A percentile compares a stretch with the other conserved stretches of the same genome.
Evolutionary conservation across 352 stramenopile genomes (phyloP).

Genomic region (Phytophthora pseudosyringae): DNA sequence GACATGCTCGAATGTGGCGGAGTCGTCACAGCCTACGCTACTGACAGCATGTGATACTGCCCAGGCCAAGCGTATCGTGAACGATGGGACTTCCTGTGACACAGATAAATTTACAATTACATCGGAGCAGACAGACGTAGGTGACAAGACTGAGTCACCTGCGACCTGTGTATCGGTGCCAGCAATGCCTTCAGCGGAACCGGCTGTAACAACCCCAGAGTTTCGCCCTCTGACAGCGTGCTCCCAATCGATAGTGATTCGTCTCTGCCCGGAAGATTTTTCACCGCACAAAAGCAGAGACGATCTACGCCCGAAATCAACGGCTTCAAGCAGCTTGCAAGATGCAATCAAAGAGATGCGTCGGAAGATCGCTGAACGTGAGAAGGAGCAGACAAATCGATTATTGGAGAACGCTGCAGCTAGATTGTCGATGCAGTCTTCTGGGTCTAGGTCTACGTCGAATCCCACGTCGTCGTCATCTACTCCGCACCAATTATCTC

Average conservation of each 20-base stretch:
- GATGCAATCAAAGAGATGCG: constrained; percentile 63
- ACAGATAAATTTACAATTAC: constrained; percentile 14
- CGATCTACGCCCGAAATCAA: constrained; percentile 11
- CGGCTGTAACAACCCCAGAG: constrained; percentile 28
- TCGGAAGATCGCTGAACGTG: constrained; percentile 59
- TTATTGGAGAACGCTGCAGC: constrained; percentile 23
- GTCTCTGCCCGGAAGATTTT: constrained; percentile 61
- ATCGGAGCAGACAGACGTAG: constrained; percentile 8
- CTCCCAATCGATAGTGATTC: constrained; percentile 76
- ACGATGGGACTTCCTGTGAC: neutral
- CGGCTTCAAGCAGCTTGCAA: constrained; percentile 15
- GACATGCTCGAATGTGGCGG: neutral
- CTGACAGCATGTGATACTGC: neutral
- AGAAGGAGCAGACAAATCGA: constrained; percentile 44
- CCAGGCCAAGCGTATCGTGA: neutral
- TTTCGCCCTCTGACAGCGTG: constrained; percentile 69
- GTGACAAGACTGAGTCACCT: constrained; percentile 5
- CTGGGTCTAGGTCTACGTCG: constrained; percentile 12
- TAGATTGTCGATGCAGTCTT: constrained; percentile 26
- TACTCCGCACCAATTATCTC: constrained; percentile 7
- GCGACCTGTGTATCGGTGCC: neutral
- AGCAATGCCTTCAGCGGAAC: constrained; percentile 6
- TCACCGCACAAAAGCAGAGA: constrained; percentile 31
- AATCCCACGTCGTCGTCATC: constrained; percentile 25
- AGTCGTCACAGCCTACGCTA: neutral